Base-by-base conservation (phyloP, 2,329 filamentous ascomycete species). In the Zymoseptoria tritici region DNA sequence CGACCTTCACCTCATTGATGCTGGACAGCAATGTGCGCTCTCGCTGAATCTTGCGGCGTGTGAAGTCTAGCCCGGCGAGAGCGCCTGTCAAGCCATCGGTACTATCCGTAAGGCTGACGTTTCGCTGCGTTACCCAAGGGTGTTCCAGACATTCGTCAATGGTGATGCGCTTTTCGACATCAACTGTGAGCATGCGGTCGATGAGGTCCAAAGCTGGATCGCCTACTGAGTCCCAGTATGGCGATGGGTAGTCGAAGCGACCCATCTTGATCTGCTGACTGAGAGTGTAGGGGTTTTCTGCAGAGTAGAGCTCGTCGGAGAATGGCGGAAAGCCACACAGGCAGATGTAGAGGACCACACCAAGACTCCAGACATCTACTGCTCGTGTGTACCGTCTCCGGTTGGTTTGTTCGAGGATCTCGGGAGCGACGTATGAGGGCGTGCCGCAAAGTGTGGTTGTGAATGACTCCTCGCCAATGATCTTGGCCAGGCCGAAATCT, bases 261-360 rank as follows among this genome's bases (percentile, higher is more conserved):
- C 90, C 94, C 74, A 84, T 83, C 74, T 89, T 92, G 76, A 96
- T 97, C 77, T 97, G 92, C 67, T 96, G 88, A 1, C 88, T 89
- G 52, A 97, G 80, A 0, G 83, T 90, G 72, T 90, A 97, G 2
- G 94, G 94, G 66, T 92, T 94, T 52, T 96, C 87, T 42, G 77
- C 36, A 3, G 72, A 77, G 75, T 87, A 90, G 0, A 97, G 84
- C 75, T 99, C 94, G 69, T 99, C 94, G 0, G 91, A 96, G 76
- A 99, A 99, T 0, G 94, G 94, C 4, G 93, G 94, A 71, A 97
- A 97, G 42, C 94, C 94, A 72, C 94, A 97, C 4, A 97, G 83
- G 72, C 91, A 97, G 68, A 97, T 97, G 76, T 97, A 99, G 22
- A 99, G 81, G 3, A 99, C 93, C 2, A 99, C 94, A n/a, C 94